Evolutionary conservation across 164 flowering plant species (phyloP).

Genomic region (Akebia trifoliata): DNA sequence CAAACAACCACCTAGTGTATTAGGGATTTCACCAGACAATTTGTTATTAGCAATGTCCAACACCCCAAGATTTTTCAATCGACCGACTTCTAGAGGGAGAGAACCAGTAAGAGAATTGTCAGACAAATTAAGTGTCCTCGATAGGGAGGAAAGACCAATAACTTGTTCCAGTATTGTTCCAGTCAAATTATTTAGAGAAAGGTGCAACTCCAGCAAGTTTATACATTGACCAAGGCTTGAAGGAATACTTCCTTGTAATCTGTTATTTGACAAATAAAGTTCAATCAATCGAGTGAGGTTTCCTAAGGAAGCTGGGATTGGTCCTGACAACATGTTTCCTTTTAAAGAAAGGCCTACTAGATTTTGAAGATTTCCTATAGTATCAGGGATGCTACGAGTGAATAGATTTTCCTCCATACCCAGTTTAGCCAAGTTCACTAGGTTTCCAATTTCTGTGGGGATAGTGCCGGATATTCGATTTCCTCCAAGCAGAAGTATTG

Average conservation of each 20-base stretch:
- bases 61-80: neutral
- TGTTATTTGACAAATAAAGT: neutral
- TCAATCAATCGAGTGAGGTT: neutral
- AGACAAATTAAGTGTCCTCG: neutral
- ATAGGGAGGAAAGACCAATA: slow-evolving; percentile 1
- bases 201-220: neutral
- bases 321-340: neutral
- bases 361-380: slow-evolving; percentile 4
- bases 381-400: neutral
- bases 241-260: neutral
- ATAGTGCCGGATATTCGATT: slow-evolving; percentile 1
- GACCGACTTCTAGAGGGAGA: neutral
- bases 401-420: neutral
- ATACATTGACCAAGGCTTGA: neutral
- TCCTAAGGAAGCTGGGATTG: neutral
- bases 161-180: slow-evolving; percentile 3
- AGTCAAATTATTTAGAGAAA: neutral
- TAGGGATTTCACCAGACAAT: slow-evolving; percentile 9
- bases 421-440: neutral
- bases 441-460: neutral
- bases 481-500: neutral
- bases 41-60: neutral
- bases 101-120: slow-evolving; percentile 4
- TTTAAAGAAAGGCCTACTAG: neutral
- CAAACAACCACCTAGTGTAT: slow-evolving; percentile 2